These are phyloP conservation scores for Fusarium tjaetaba DNA, from an alignment of 2,329 filamentous ascomycete genomes.

Conservation along the genomic window DNA sequence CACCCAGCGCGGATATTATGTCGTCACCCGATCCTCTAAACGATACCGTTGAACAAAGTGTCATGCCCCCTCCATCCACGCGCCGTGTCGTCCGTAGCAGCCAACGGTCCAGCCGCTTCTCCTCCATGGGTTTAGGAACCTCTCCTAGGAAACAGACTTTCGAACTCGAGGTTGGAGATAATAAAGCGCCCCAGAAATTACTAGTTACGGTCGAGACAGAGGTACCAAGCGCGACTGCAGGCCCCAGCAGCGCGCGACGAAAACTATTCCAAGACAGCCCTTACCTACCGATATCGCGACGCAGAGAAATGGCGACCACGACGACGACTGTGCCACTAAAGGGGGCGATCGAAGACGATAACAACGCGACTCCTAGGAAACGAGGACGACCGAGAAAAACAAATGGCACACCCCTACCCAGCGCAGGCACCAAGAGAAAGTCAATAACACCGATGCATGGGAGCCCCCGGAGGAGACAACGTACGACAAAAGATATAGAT, in stretches of 20 bases:
- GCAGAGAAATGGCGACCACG: slow-evolving; percentile 55
- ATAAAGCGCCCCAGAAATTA: slow-evolving; percentile 61
- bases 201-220: slow-evolving; percentile 66
- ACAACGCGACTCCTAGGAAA: slow-evolving; percentile 51
- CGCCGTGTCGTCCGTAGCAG: slow-evolving; percentile 59
- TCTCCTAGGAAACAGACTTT: slow-evolving; percentile 68
- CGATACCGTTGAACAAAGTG: slow-evolving; percentile 48
- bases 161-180: slow-evolving; percentile 64
- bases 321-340: slow-evolving; percentile 61
- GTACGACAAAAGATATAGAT: slow-evolving; percentile 44
- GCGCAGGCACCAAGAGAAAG: slow-evolving; percentile 55
- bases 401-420: slow-evolving; percentile 63
- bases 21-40: slow-evolving; percentile 64
- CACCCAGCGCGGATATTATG: slow-evolving; percentile 55
- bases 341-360: slow-evolving; percentile 51
- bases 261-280: slow-evolving; percentile 58
- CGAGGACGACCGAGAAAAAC: slow-evolving; percentile 60
- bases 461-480: slow-evolving; percentile 49
- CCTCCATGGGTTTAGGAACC: slow-evolving; percentile 45
- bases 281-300: slow-evolving; percentile 47
- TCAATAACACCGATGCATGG: slow-evolving; percentile 57
- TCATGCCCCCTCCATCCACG: slow-evolving; percentile 50
- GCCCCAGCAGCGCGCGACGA: slow-evolving; percentile 49
- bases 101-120: slow-evolving; percentile 52
- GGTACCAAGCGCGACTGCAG: slow-evolving; percentile 48